Evolutionary conservation across 176 grass and related monocot genomes (phyloP).

Genomic region (Lolium rigidum): DNA sequence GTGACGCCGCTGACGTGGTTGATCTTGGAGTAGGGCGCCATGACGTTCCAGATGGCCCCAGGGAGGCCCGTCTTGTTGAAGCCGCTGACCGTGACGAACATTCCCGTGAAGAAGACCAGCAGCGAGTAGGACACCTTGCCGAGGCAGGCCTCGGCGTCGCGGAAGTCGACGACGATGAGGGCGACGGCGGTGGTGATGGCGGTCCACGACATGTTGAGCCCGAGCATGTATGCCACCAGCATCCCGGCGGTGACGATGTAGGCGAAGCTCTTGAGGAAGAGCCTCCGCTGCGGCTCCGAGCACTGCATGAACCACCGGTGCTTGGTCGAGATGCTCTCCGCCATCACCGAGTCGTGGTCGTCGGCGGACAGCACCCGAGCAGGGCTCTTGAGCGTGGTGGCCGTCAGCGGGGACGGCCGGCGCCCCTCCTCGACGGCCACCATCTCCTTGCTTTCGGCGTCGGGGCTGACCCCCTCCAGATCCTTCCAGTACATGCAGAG

Average conservation of each 20-base stretch:
- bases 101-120: slow-evolving; percentile 93
- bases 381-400: slow-evolving; percentile 49
- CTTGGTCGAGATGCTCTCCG: slow-evolving; percentile 60
- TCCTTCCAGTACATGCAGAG: slow-evolving; percentile 82
- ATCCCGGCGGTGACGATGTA: slow-evolving; percentile 82
- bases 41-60: slow-evolving; percentile 77
- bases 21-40: slow-evolving; percentile 87
- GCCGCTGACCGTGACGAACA: slow-evolving; percentile 96
- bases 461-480: slow-evolving; percentile 47
- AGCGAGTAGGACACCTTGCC: slow-evolving; percentile 97
- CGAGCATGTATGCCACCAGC: slow-evolving; percentile 81
- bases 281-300: slow-evolving; percentile 55
- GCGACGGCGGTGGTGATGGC: slow-evolving; percentile 91
- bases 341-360: slow-evolving; percentile 44
- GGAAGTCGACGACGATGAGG: slow-evolving; percentile 92
- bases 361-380: background rate
- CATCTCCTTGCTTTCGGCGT: slow-evolving; percentile 39
- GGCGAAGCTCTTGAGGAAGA: slow-evolving; percentile 77
- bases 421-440: slow-evolving; percentile 56
- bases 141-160: slow-evolving; percentile 75
- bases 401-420: slow-evolving; percentile 47
- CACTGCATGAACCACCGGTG: slow-evolving; percentile 62
- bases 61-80: slow-evolving; percentile 97
- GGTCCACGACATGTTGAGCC: slow-evolving; percentile 96
- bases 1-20: slow-evolving; percentile 68